These are phyloP conservation scores for Bromus sterilis DNA, from an alignment of 176 grass and related monocot species.

Conservation along the genomic window DNA sequence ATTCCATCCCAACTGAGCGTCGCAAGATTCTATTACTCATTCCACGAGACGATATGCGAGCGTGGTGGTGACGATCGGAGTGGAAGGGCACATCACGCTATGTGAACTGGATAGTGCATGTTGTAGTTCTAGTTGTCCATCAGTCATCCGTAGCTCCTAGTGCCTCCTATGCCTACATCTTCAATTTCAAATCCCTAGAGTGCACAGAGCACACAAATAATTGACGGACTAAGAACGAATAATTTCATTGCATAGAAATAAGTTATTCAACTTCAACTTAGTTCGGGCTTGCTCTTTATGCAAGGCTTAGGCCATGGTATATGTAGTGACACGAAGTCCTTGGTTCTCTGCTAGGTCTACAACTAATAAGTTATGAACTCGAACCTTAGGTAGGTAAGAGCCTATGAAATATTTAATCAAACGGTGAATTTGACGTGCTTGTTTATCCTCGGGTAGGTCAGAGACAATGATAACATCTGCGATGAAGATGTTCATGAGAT, in stretches of 20 bases:
- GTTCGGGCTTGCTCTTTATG: neutral
- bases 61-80: neutral
- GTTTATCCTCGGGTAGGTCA: too few relatives aligned
- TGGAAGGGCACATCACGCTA: neutral
- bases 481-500: too few relatives aligned
- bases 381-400: too few relatives aligned
- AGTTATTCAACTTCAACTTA: neutral
- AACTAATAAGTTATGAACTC: neutral
- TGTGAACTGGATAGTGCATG: neutral
- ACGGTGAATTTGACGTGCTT: too few relatives aligned
- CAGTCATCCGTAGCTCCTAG: neutral
- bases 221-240: neutral
- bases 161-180: neutral
- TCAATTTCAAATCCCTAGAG: neutral
- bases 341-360: neutral
- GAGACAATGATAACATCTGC: too few relatives aligned
- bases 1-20: neutral
- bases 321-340: neutral
- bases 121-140: neutral
- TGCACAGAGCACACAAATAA: neutral
- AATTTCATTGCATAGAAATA: neutral
- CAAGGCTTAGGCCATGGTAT: neutral
- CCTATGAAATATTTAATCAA: too few relatives aligned
- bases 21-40: neutral
- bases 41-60: neutral